Evolutionary conservation across 768 basidiomycete species (phyloP).

Genomic region (Dentipellis sp.): DNA sequence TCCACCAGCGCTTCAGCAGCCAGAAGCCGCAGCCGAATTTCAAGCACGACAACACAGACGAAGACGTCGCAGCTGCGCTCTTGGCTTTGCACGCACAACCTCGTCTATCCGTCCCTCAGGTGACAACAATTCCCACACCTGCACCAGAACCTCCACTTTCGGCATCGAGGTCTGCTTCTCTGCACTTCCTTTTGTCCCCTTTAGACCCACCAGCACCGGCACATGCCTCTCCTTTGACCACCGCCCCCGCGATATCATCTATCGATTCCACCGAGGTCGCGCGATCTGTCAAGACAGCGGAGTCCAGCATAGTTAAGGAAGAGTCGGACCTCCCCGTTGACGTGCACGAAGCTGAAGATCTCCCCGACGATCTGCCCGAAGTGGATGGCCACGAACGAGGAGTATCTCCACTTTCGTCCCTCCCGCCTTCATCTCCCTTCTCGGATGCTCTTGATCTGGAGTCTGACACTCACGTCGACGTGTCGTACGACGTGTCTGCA

Average conservation of each 20-base stretch:
- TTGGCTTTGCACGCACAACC: conserved; percentile 10
- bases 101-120: conserved; percentile 1
- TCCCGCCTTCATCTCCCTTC: conserved; percentile 14
- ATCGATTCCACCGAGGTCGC: not conserved
- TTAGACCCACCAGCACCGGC: not conserved
- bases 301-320: not conserved
- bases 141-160: not conserved
- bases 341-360: not conserved
- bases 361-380: not conserved
- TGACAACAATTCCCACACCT: not conserved
- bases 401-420: conserved; percentile 6
- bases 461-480: not conserved
- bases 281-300: too few species aligned
- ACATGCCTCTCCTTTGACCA: not conserved
- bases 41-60: not conserved
- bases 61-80: conserved; percentile 12
- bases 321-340: not conserved
- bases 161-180: not conserved
- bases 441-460: conserved; percentile 4
- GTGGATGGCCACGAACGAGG: not conserved
- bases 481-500: not conserved
- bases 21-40: not conserved
- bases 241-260: conserved; percentile 1
- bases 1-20: not conserved
- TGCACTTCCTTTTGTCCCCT: not conserved